A percentile compares a stretch with the other conserved stretches of the same genome.
phyloP scores from a whole-genome alignment of 129 eudicot species.

The Deinandra increscens region DNA sequence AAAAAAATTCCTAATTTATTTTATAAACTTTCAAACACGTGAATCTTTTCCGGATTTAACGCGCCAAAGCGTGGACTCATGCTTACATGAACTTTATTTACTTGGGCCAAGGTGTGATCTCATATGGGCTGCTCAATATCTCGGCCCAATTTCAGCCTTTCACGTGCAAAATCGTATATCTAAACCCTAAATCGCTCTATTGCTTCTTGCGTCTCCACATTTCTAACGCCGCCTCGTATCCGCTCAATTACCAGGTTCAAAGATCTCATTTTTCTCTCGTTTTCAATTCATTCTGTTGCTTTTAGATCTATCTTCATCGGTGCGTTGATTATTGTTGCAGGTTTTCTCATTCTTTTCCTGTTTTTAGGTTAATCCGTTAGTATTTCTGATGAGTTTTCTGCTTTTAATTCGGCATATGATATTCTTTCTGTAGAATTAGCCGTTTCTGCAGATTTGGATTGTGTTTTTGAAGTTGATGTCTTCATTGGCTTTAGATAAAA shows the following conservation, averaged over 20 bases:
- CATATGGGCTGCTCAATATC: neutral
- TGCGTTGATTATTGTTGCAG: neutral
- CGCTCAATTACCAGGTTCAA: slow-evolving; percentile 17
- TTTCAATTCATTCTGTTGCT: neutral
- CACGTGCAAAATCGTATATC: slow-evolving; percentile 19
- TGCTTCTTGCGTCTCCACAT: slow-evolving; percentile 16
- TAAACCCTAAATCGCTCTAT: slow-evolving; percentile 25
- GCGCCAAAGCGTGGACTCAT: too few relatives aligned
- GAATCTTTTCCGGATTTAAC: too few relatives aligned
- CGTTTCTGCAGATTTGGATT: neutral
- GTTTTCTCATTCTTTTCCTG: neutral
- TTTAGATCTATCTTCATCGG: neutral
- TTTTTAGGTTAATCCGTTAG: neutral
- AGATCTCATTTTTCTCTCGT: neutral
- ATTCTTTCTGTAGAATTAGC: neutral
- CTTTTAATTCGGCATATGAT: neutral
- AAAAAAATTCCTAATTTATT: too few relatives aligned
- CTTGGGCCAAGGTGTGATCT: too few relatives aligned
- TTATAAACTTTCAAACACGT: too few relatives aligned
- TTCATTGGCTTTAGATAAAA: neutral
- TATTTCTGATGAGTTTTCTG: neutral
- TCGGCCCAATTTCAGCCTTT: neutral
- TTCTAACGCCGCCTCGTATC: slow-evolving; percentile 21
- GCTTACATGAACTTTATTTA: too few relatives aligned
- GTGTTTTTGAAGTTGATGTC: neutral